Evolutionary conservation across 2,329 filamentous ascomycete genomes (phyloP).

Genomic region (Fusarium praegraminearum): DNA sequence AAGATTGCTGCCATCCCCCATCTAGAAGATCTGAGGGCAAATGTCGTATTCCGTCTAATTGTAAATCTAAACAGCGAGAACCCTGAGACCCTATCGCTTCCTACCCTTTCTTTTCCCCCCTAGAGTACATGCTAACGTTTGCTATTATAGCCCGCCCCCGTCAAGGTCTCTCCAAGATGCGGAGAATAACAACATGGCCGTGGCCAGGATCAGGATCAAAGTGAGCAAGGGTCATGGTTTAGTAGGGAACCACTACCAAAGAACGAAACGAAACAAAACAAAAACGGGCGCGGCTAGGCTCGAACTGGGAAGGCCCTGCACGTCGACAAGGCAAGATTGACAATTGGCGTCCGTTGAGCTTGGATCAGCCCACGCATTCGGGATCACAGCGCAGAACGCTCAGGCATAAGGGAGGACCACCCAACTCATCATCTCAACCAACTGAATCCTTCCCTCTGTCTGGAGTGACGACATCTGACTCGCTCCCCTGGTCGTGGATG

Average conservation of each 20-base stretch:
- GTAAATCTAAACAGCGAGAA: slow-evolving; percentile 8
- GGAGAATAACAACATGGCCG: slow-evolving; percentile 26
- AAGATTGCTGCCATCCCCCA: slow-evolving; percentile 30
- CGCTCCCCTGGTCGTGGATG: slow-evolving; percentile 5
- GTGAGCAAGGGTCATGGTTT: slow-evolving; percentile 15
- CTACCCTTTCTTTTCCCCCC: slow-evolving; percentile 3
- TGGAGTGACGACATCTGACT: slow-evolving; percentile 29
- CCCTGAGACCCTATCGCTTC: slow-evolving; percentile 4
- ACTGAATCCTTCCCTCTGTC: neutral
- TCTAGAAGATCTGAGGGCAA: slow-evolving; percentile 26
- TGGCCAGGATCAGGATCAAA: slow-evolving; percentile 7
- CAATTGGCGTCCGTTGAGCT: slow-evolving; percentile 26
- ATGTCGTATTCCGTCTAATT: slow-evolving; percentile 1
- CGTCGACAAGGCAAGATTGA: slow-evolving; percentile 10
- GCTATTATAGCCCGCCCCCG: slow-evolving; percentile 18
- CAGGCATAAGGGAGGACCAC: slow-evolving; percentile 14
- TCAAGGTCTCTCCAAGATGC: slow-evolving; percentile 30
- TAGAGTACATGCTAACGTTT: slow-evolving; percentile 7
- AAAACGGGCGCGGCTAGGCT: slow-evolving; percentile 34
- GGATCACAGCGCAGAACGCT: slow-evolving; percentile 32
- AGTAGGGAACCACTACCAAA: neutral
- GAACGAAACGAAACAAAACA: slow-evolving; percentile 41
- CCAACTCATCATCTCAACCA: slow-evolving; percentile 15
- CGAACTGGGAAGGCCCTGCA: neutral
- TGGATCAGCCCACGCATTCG: slow-evolving; percentile 34